Conservation (phyloP, 768 basidiomycete species). For the Tylopilus vinaceipallidus region DNA sequence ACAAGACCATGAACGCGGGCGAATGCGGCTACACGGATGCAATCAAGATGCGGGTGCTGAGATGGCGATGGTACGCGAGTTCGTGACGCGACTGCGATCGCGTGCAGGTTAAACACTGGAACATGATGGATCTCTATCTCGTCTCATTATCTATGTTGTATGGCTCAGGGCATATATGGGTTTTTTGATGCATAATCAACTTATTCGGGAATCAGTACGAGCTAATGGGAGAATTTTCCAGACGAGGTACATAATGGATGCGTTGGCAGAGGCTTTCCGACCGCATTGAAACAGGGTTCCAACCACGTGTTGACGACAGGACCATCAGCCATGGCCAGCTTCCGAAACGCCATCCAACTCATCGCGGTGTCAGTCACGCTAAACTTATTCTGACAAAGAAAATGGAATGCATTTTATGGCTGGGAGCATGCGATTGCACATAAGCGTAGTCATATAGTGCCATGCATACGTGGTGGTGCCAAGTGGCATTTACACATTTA, state of each 20-base stretch:
- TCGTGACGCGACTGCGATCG: conserved; percentile 3
- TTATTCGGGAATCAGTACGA: too few relatives aligned
- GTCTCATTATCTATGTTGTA: conserved; percentile 14
- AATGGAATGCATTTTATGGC: conserved; percentile 20
- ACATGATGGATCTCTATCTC: conserved; percentile 9
- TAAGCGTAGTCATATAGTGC: conserved; percentile 25
- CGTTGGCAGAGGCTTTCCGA: neutral
- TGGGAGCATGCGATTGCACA: conserved; percentile 25
- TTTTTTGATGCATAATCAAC: neutral
- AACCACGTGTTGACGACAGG: neutral
- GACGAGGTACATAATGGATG: too few relatives aligned
- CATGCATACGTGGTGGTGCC: conserved; percentile 19
- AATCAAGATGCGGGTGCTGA: conserved; percentile 26
- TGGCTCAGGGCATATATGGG: conserved; percentile 8
- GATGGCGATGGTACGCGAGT: conserved; percentile 26
- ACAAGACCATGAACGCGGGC: conserved; percentile 15
- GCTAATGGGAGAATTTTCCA: too few relatives aligned
- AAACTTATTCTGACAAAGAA: neutral
- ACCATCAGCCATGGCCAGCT: neutral
- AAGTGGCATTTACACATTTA: conserved; percentile 17
- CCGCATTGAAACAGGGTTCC: neutral
- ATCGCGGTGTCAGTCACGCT: neutral
- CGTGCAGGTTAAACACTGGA: neutral
- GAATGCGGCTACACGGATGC: neutral
- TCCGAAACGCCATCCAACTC: neutral